These are phyloP conservation scores for Aciculosporium take DNA, from an alignment of 2,329 filamentous ascomycete species.

Conservation along the genomic window DNA sequence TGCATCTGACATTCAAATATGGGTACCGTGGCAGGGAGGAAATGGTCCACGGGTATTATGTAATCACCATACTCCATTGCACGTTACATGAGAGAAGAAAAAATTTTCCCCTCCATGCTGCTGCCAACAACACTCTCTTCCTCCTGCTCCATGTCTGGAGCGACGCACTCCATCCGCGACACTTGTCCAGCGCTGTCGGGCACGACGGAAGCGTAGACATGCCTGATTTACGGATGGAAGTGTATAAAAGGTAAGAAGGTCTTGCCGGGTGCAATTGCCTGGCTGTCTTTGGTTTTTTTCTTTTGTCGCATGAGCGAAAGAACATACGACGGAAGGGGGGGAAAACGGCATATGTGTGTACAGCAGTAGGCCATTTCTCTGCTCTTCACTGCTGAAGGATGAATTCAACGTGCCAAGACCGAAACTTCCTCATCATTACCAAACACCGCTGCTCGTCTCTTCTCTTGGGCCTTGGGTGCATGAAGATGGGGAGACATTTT, in stretches of 20 bases:
- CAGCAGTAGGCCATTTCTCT: conserved; percentile 37
- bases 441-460: conserved; percentile 35
- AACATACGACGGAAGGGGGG: too few species aligned
- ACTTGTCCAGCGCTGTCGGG: not conserved
- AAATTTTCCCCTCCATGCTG: too few species aligned
- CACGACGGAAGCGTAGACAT: not conserved
- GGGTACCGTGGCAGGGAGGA: too few species aligned
- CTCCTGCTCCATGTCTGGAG: too few species aligned
- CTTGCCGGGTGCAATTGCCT: not conserved
- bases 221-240: not conserved
- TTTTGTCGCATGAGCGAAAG: not conserved
- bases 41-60: too few species aligned
- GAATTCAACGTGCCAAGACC: conserved; percentile 40
- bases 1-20: too few species aligned
- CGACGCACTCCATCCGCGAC: not conserved
- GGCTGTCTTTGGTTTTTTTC: not conserved
- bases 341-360: conserved; percentile 45
- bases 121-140: too few species aligned
- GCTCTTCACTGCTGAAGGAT: conserved; percentile 43
- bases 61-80: too few species aligned
- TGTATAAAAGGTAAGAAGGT: too few species aligned
- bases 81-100: too few species aligned
- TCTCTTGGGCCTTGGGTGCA: conserved; percentile 33
- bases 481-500: conserved; percentile 38
- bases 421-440: conserved; percentile 39